Percentiles rank a stretch among this genome's conserved stretches.
Conservation (phyloP, 768 basidiomycete genomes). For the Mycena filopes region DNA sequence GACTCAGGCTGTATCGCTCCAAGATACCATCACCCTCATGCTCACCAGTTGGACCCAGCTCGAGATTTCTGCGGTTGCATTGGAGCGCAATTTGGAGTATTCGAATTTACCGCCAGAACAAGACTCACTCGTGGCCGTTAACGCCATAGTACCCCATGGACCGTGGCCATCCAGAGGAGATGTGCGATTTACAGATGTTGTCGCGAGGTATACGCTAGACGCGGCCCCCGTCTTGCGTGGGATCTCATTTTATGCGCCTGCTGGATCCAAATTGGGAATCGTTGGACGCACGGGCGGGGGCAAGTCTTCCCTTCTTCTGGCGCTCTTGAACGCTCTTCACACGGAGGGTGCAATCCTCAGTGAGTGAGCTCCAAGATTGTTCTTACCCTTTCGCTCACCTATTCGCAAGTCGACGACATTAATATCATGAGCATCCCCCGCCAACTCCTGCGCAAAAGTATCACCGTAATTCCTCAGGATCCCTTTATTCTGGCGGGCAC, state of each 20-base stretch:
- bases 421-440: conserved; percentile 64
- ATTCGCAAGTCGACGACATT: conserved; percentile 44
- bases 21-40: conserved; percentile 30
- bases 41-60: conserved; percentile 29
- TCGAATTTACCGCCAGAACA: conserved; percentile 28
- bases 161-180: conserved; percentile 55
- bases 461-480: conserved; percentile 44
- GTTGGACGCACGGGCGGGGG: conserved; percentile 19
- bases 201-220: conserved; percentile 40
- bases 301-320: conserved; percentile 52
- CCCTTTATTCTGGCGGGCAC: conserved; percentile 56
- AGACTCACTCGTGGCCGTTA: background rate
- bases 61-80: conserved; percentile 28
- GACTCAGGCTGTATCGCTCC: conserved; percentile 28
- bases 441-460: conserved; percentile 47
- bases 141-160: conserved; percentile 3
- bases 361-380: background rate
- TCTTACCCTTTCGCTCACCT: background rate
- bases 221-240: conserved; percentile 17
- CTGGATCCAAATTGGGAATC: conserved; percentile 18
- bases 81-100: conserved; percentile 33
- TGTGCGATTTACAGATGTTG: conserved; percentile 52
- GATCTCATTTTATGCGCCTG: conserved; percentile 20
- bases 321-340: conserved; percentile 56
- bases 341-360: conserved; percentile 53